Evolutionary conservation across 371 early-diverging fungal genomes (phyloP).

Genomic region (Batkoa obscura): DNA sequence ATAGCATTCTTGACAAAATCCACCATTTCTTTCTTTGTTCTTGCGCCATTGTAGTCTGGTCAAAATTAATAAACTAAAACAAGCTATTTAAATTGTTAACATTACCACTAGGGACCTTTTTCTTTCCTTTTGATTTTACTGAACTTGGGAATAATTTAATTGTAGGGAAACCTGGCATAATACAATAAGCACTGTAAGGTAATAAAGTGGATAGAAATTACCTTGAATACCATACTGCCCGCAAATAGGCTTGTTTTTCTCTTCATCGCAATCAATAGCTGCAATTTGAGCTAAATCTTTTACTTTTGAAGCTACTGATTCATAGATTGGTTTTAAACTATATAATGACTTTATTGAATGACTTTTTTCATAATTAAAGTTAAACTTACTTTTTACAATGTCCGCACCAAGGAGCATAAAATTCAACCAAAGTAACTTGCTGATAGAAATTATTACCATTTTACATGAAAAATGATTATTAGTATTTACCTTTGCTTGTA

Average conservation of each 20-base stretch:
- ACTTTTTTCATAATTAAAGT: no score
- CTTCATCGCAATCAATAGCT: constrained; percentile 80
- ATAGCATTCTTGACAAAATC: background rate
- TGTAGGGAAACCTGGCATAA: constrained; percentile 87
- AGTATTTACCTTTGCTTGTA: no score
- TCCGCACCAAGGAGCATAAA: constrained; percentile 26
- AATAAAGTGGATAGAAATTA: constrained; percentile 88
- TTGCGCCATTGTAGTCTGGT: background rate
- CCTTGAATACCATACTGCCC: constrained; percentile 44
- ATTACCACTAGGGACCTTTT: no score
- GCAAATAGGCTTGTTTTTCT: constrained; percentile 28
- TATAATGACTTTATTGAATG: no score
- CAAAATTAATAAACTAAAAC: no score
- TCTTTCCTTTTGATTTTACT: no score
- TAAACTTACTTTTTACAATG: constrained; percentile 20
- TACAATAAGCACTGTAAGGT: constrained; percentile 48
- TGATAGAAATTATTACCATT: no score
- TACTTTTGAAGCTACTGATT: constrained; percentile 11
- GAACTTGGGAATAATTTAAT: constrained; percentile 57
- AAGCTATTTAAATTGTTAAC: no score
- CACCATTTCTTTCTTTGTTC: background rate
- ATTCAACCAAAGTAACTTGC: constrained; percentile 62
- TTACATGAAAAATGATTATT: no score
- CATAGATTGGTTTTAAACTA: background rate
- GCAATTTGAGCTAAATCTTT: constrained; percentile 62